These are phyloP conservation scores for Thinopyrum obtusiflorum DNA, from an alignment of 202 grass and related monocot genomes.

Conservation along the genomic window DNA sequence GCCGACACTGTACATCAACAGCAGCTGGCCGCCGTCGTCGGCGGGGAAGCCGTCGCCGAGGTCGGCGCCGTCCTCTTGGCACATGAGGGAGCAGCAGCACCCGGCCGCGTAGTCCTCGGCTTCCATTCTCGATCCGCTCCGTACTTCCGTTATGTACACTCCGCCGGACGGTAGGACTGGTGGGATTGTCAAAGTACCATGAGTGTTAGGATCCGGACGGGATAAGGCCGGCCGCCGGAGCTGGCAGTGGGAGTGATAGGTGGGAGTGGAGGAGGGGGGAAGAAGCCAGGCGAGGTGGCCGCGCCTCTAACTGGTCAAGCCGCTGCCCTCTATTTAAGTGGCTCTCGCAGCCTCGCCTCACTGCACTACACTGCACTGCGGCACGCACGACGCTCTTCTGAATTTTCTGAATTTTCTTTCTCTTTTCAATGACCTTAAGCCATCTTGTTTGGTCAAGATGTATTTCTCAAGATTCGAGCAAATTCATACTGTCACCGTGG, in stretches of 20 bases:
- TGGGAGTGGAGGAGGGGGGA: not conserved
- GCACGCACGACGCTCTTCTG: not conserved
- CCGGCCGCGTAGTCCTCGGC: conserved; percentile 31
- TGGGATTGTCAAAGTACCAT: conserved; percentile 1
- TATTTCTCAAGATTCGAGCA: conserved; percentile 8
- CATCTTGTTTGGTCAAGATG: conserved; percentile 31
- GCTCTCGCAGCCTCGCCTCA: not conserved
- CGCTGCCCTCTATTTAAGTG: conserved; percentile 28
- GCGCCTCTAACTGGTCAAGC: not conserved
- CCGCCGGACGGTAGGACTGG: not conserved
- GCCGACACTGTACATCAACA: not conserved
- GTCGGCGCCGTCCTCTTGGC: conserved; percentile 61
- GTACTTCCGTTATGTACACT: not conserved
- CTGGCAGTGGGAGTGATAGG: not conserved
- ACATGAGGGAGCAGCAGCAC: conserved; percentile 60
- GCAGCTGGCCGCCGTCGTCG: not conserved
- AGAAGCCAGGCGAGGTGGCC: conserved; percentile 17
- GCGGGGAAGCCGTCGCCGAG: conserved; percentile 25
- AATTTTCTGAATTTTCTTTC: not conserved
- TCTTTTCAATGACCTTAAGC: conserved; percentile 1
- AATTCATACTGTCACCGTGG: conserved; percentile 20
- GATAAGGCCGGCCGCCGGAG: conserved; percentile 29
- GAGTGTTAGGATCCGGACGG: not conserved
- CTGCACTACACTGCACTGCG: not conserved
- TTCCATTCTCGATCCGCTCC: conserved; percentile 23